Conservation (phyloP, 164 flowering plant genomes). For the Aristolochia californica region DNA sequence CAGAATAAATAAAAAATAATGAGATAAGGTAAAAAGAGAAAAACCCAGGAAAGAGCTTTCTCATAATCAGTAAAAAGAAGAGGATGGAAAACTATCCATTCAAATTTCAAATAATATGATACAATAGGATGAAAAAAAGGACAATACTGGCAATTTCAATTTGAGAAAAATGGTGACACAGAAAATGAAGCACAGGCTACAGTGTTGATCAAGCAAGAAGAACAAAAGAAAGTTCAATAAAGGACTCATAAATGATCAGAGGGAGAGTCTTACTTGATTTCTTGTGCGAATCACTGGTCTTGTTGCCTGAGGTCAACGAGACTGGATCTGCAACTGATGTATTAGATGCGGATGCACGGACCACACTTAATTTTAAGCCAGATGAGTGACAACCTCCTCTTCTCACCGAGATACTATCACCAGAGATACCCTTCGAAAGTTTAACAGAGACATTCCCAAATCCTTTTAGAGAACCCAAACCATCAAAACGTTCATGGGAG, state of each 20-base stretch:
- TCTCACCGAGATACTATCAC: constrained; percentile 18
- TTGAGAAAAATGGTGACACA: too few relatives aligned
- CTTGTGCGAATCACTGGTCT: constrained; percentile 32
- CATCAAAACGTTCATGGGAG: constrained; percentile 21
- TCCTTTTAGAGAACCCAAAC: constrained; percentile 16
- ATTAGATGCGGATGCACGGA: constrained; percentile 49
- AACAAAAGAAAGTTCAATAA: too few relatives aligned
- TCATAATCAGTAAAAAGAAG: too few relatives aligned
- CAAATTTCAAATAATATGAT: too few relatives aligned
- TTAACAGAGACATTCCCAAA: constrained; percentile 22
- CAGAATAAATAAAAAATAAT: neutral
- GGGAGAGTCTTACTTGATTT: constrained; percentile 48
- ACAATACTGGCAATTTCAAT: too few relatives aligned
- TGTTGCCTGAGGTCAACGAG: constrained; percentile 34
- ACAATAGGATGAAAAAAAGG: too few relatives aligned
- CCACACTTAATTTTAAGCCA: constrained; percentile 20
- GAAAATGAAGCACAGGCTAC: too few relatives aligned
- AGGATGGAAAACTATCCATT: neutral
- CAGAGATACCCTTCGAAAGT: constrained; percentile 23
- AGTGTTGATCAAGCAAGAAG: too few relatives aligned
- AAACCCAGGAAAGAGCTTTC: too few relatives aligned
- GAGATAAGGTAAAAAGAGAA: neutral
- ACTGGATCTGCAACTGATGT: constrained; percentile 45
- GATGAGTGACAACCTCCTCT: constrained; percentile 15
- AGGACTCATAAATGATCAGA: neutral